Base-by-base conservation (phyloP, 2,329 filamentous ascomycete species). In the Fusarium pseudocircinatum region DNA sequence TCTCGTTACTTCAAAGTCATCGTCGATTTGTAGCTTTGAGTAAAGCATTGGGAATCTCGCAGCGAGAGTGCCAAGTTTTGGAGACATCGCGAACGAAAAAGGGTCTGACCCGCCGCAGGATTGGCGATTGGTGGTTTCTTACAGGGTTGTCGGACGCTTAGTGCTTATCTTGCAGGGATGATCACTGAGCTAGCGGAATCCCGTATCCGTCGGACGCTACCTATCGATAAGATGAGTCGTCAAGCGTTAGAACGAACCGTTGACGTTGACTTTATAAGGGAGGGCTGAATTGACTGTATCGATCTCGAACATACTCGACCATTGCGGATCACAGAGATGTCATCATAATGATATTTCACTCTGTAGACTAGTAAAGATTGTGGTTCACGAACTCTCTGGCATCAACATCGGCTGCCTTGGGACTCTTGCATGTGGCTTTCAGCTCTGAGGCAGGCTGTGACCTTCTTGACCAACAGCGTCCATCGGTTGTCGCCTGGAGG, bases 1-100 rank as follows among this genome's bases (percentile, higher is more conserved):
- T n/a, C 0, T n/a, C 0, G 6, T 6, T 9, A 4, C 7, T 28
- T 40, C 7, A 3, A 0, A 7, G 2, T 28, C 20, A n/a, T 0
- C 7, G 1, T 3, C 5, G 34, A 39, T n/a, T 28, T 8, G 34
- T 13, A 11, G 24, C 15, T 18, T n/a, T 16, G 10, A 7, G n/a
- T 0, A 28, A 2, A 11, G 34, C 16, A 18, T n/a, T 40, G 34
- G 34, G 20, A n/a, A 28, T 40, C 24, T 54, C 18, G 50, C 14
- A 37, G 4, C 7, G 6, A 15, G 14, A 53, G 34, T 7, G 4
- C 40, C 56, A 58, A 37, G 54, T 47, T 58, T 58, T 26, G 11
- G 13, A 36, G 24, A 6, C 34, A n/a, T 40, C 11, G 16, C 24
- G 24, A 28, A 34, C 37, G 2, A 7, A 24, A n/a, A 46, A 58